Evolutionary conservation across 768 basidiomycete genomes (phyloP).

Genomic region (Mycena galericulata): DNA sequence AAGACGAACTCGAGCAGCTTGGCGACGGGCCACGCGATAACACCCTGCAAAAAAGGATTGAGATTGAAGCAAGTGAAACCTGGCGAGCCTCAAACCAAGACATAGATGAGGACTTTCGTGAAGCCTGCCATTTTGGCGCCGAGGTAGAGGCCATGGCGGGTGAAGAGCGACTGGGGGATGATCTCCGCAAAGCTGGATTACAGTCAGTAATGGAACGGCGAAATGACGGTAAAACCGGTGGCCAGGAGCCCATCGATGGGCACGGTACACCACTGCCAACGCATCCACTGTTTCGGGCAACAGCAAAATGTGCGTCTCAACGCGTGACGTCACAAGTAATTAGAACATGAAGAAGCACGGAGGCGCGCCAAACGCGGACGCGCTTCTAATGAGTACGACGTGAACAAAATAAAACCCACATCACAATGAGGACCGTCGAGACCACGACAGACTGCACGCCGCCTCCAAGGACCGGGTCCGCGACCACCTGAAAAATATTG

Average conservation of each 20-base stretch:
- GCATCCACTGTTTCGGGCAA: neutral
- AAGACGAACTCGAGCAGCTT: conserved; percentile 83
- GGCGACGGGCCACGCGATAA: conserved; percentile 88
- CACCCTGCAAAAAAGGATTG: conserved; percentile 57
- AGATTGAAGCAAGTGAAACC: neutral
- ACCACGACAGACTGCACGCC: conserved; percentile 82
- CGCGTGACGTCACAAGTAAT: conserved; percentile 48
- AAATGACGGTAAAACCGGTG: neutral
- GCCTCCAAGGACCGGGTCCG: conserved; percentile 83
- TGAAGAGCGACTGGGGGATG: conserved; percentile 93
- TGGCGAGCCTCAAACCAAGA: conserved; percentile 59
- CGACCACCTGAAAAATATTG: conserved; percentile 58
- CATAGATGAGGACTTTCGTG: conserved; percentile 75
- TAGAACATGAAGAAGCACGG: conserved; percentile 10
- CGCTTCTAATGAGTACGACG: conserved; percentile 24
- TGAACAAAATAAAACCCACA: conserved; percentile 63
- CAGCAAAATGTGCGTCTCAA: conserved; percentile 16
- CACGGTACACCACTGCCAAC: too few species aligned
- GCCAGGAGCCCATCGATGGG: conserved; percentile 4
- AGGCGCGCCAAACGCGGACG: conserved; percentile 10
- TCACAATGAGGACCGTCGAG: conserved; percentile 88
- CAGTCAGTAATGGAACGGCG: conserved; percentile 3
- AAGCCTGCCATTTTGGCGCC: conserved; percentile 88
- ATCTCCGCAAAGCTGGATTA: conserved; percentile 84
- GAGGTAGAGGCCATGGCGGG: conserved; percentile 88